A percentile compares a stretch with the other conserved stretches of the same genome.
Evolutionary conservation across 106 monocot genomes (phyloP).

Genomic region (Vanilla planifolia): DNA sequence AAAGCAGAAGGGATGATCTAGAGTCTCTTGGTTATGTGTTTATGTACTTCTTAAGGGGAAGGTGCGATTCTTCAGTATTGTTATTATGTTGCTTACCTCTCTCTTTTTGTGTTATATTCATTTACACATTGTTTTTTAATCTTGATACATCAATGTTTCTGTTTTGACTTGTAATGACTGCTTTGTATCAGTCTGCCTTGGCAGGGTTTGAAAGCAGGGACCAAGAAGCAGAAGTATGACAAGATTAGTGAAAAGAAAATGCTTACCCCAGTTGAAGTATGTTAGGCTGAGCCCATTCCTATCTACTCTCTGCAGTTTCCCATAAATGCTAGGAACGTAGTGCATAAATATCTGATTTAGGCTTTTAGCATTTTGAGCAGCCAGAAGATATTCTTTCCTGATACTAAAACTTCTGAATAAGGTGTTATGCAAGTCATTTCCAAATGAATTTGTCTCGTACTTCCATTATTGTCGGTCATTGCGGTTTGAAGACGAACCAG

Average conservation of each 20-base stretch:
- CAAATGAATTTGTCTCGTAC: conserved; percentile 57
- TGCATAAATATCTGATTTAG: background rate
- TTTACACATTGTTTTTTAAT: background rate
- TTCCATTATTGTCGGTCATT: conserved; percentile 63
- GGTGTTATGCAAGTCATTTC: conserved; percentile 47
- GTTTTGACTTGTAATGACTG: background rate
- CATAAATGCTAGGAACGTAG: conserved; percentile 2
- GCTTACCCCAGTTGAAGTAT: conserved; percentile 43
- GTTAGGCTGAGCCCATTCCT: background rate
- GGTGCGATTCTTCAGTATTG: conserved; percentile 6
- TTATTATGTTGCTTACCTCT: background rate
- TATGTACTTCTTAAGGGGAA: conserved; percentile 43
- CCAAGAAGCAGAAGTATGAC: conserved; percentile 48
- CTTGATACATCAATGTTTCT: too few relatives aligned
- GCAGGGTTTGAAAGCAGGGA: conserved; percentile 47
- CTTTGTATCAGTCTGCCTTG: conserved; percentile 28
- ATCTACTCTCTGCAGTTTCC: background rate
- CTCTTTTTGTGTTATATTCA: background rate
- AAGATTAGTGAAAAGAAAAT: conserved; percentile 52
- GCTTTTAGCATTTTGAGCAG: background rate
- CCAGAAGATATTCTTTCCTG: background rate
- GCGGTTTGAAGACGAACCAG: conserved; percentile 62
- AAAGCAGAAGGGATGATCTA: conserved; percentile 38
- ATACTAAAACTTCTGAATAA: background rate
- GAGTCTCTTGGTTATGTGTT: conserved; percentile 41